These are phyloP conservation scores for Daldinia childiae DNA, from an alignment of 495 filamentous ascomycete genomes.

Conservation along the genomic window DNA sequence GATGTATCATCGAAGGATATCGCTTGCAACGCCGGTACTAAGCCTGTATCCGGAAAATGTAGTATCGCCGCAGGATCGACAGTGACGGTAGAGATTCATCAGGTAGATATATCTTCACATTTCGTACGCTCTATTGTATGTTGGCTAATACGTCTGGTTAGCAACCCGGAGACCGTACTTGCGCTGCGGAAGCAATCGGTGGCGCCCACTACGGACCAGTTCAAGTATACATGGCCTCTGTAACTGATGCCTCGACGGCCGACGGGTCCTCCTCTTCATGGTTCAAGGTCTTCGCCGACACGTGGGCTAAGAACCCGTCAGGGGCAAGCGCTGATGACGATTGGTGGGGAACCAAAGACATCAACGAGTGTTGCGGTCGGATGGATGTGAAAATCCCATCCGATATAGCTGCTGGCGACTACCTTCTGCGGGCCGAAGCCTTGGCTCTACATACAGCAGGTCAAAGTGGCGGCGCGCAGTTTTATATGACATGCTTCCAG, in stretches of 20 bases:
- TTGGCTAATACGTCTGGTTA: slow-evolving; percentile 7
- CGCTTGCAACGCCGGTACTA: slow-evolving; percentile 54
- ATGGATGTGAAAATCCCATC: slow-evolving; percentile 59
- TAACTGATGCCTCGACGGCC: slow-evolving; percentile 58
- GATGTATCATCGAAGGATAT: slow-evolving; percentile 51
- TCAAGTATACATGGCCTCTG: slow-evolving; percentile 63
- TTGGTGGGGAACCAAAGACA: slow-evolving; percentile 61
- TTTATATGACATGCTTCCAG: slow-evolving; percentile 64
- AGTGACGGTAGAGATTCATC: slow-evolving; percentile 64
- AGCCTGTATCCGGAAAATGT: slow-evolving; percentile 52
- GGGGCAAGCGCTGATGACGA: slow-evolving; percentile 54
- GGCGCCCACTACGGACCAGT: slow-evolving; percentile 61
- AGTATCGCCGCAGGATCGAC: slow-evolving; percentile 57
- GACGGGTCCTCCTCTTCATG: slow-evolving; percentile 54
- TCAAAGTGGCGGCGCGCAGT: slow-evolving; percentile 53
- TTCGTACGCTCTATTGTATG: not conserved
- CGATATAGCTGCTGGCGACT: slow-evolving; percentile 60
- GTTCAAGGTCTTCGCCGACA: slow-evolving; percentile 64
- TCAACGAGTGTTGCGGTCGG: slow-evolving; percentile 63
- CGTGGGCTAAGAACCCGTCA: slow-evolving; percentile 52
- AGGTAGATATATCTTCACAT: slow-evolving; percentile 43
- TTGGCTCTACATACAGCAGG: slow-evolving; percentile 61
- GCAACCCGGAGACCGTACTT: slow-evolving; percentile 57
- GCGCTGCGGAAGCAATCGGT: slow-evolving; percentile 58
- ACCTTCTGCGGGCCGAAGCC: slow-evolving; percentile 62